These are phyloP conservation scores for Eurotiales sp. DNA, from an alignment of 2,329 filamentous ascomycete genomes.

Conservation along the genomic window DNA sequence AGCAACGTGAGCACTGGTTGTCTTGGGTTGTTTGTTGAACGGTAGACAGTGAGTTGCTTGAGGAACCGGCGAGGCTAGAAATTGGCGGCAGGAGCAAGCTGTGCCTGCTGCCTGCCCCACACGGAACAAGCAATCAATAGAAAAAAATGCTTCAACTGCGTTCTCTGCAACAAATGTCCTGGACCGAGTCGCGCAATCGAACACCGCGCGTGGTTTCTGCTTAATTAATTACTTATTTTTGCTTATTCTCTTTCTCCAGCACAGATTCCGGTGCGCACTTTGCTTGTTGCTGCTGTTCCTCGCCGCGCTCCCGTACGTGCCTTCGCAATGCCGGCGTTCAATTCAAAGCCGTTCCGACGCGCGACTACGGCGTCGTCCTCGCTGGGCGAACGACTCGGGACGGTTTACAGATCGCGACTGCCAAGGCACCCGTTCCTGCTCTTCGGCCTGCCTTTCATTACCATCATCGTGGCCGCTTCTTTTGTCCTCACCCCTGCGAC, in stretches of 20 bases:
- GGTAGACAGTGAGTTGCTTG: slow-evolving; percentile 3
- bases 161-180: too few relatives aligned
- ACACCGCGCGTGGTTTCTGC: too few relatives aligned
- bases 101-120: slow-evolving; percentile 11
- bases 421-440: slow-evolving; percentile 80
- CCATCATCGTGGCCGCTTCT: slow-evolving; percentile 83
- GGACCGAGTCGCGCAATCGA: too few relatives aligned
- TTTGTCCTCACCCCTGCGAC: slow-evolving; percentile 94
- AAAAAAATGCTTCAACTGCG: background rate
- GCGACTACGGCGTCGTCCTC: slow-evolving; percentile 46
- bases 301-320: too few relatives aligned
- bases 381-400: slow-evolving; percentile 65
- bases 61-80: slow-evolving; percentile 1
- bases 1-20: background rate
- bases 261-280: too few relatives aligned
- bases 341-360: slow-evolving; percentile 66
- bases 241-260: too few relatives aligned
- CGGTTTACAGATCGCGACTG: slow-evolving; percentile 71
- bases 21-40: background rate
- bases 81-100: slow-evolving; percentile 5
- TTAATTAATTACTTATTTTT: too few relatives aligned
- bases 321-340: slow-evolving; percentile 64
- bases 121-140: slow-evolving; percentile 4
- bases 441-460: slow-evolving; percentile 90
- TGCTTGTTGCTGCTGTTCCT: background rate